Evolutionary conservation across 164 flowering plant species (phyloP).

Genomic region (Chimonanthus praecox): DNA sequence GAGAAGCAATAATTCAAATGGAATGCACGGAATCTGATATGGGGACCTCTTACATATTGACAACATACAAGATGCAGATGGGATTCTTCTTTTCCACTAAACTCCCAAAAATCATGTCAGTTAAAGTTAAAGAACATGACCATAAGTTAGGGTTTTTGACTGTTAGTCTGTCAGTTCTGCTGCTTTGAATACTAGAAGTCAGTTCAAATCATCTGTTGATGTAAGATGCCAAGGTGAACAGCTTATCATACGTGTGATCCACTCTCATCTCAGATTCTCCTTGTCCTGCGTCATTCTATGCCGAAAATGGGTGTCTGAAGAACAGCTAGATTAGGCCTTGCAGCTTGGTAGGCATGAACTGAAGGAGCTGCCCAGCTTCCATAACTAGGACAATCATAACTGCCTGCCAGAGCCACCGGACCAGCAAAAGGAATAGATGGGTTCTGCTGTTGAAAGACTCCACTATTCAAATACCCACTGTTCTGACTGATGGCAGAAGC

Average conservation of each 20-base stretch:
- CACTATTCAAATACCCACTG: slow-evolving; percentile 19
- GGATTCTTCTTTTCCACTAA: slow-evolving; percentile 21
- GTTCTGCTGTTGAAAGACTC: slow-evolving; percentile 1
- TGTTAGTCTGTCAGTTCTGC: slow-evolving; percentile 36
- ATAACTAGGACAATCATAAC: slow-evolving; percentile 18
- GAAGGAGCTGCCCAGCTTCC: slow-evolving; percentile 36
- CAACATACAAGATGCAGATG: slow-evolving; percentile 15
- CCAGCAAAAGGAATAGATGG: slow-evolving; percentile 11
- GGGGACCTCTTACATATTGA: not conserved
- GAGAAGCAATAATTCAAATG: not conserved
- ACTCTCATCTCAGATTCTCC: not conserved
- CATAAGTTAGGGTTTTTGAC: slow-evolving; percentile 17
- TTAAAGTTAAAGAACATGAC: slow-evolving; percentile 12
- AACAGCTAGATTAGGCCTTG: slow-evolving; percentile 43
- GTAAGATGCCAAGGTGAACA: slow-evolving; percentile 2
- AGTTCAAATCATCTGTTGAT: slow-evolving; percentile 21
- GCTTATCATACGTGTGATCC: slow-evolving; percentile 7
- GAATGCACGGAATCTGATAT: slow-evolving; percentile 5
- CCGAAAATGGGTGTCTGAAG: slow-evolving; percentile 76
- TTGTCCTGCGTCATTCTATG: slow-evolving; percentile 37
- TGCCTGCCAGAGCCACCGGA: slow-evolving; percentile 1
- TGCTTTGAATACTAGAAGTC: slow-evolving; percentile 25
- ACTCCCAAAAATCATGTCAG: slow-evolving; percentile 35
- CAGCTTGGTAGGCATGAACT: slow-evolving; percentile 39
- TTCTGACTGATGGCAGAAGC: slow-evolving; percentile 10